Conservation (phyloP, 2,329 filamentous ascomycete genomes). For the Basipetospora chlamydospora region DNA sequence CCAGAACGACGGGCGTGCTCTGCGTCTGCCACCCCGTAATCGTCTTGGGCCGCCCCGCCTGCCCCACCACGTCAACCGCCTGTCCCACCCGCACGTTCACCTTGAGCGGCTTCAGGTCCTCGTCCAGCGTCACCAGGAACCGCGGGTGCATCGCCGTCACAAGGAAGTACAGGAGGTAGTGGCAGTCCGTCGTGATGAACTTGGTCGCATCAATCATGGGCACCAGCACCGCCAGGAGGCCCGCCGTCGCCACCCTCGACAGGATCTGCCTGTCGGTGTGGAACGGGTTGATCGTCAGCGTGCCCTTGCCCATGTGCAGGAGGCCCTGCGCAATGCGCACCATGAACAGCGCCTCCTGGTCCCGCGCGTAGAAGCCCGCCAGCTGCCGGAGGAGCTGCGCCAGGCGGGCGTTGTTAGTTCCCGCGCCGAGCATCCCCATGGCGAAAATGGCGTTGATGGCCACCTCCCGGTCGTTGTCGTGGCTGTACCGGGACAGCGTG, state of each 20-base stretch:
- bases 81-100: slow-evolving; percentile 96
- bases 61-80: slow-evolving; percentile 93
- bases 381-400: slow-evolving; percentile 89
- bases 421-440: slow-evolving; percentile 92
- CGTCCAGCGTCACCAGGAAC: slow-evolving; percentile 91
- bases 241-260: slow-evolving; percentile 78
- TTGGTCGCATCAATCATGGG: slow-evolving; percentile 93
- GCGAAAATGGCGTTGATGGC: slow-evolving; percentile 98
- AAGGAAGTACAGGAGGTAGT: slow-evolving; percentile 95
- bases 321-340: slow-evolving; percentile 96
- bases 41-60: slow-evolving; percentile 93
- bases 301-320: slow-evolving; percentile 98
- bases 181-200: slow-evolving; percentile 51
- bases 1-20: slow-evolving; percentile 89
- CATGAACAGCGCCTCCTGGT: slow-evolving; percentile 96
- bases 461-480: slow-evolving; percentile 97
- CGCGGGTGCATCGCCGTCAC: slow-evolving; percentile 93
- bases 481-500: slow-evolving; percentile 89
- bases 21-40: slow-evolving; percentile 99
- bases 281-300: slow-evolving; percentile 93
- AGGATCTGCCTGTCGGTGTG: slow-evolving; percentile 95
- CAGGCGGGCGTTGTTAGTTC: slow-evolving; percentile 93
- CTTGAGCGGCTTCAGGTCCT: slow-evolving; percentile 82
- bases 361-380: slow-evolving; percentile 94
- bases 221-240: slow-evolving; percentile 77